These are phyloP conservation scores for Tephrocybe sp. DNA, from an alignment of 768 basidiomycete species.

Conservation along the genomic window DNA sequence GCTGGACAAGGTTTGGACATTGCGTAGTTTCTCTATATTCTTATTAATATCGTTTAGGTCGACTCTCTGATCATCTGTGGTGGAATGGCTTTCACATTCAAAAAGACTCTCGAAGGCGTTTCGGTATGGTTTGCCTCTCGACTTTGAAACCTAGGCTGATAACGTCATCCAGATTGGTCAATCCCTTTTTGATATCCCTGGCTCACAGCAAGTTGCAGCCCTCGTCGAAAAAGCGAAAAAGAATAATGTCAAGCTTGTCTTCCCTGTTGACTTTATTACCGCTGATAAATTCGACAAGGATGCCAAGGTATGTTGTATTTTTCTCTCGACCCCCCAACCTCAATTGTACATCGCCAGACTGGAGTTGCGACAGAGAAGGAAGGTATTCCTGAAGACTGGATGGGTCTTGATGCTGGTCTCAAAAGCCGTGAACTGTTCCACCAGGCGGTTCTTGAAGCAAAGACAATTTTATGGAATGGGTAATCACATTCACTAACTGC, in stretches of 20 bases:
- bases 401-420: constrained; percentile 92
- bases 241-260: constrained; percentile 91
- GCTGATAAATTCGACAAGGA: constrained; percentile 96
- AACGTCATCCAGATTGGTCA: constrained; percentile 70
- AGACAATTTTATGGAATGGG: constrained; percentile 98
- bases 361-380: constrained; percentile 73
- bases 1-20: constrained; percentile 79
- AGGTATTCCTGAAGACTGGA: constrained; percentile 91
- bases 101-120: constrained; percentile 84
- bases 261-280: constrained; percentile 93
- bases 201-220: constrained; percentile 77
- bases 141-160: background rate
- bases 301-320: constrained; percentile 57
- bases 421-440: constrained; percentile 81
- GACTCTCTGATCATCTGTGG: constrained; percentile 95
- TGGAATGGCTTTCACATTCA: constrained; percentile 99
- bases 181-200: constrained; percentile 89
- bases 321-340: background rate
- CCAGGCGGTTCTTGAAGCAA: constrained; percentile 77
- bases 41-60: constrained; percentile 50
- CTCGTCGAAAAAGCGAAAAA: constrained; percentile 90
- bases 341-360: constrained; percentile 38
- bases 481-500: constrained; percentile 26
- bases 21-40: background rate
- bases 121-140: constrained; percentile 36